A percentile compares a stretch with the other conserved stretches of the same genome.
phyloP scores from a whole-genome alignment of 1,139 yeast genomes.

The Candida mesenterica region DNA sequence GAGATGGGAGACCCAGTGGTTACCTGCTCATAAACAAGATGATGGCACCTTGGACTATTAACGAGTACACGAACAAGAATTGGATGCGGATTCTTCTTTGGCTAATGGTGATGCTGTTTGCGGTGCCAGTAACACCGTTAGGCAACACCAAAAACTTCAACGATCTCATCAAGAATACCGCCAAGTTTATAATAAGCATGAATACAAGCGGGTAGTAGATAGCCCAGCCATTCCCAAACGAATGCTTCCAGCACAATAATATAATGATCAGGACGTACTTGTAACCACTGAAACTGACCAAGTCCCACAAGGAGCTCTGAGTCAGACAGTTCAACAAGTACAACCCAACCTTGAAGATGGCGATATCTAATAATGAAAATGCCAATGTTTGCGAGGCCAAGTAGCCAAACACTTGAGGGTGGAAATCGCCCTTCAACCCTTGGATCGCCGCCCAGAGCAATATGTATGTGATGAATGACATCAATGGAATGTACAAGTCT shows the following conservation, averaged over 20 bases:
- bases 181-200: constrained; percentile 50
- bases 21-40: constrained; percentile 32
- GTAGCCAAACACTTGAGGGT: constrained; percentile 88
- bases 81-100: constrained; percentile 83
- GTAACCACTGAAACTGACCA: constrained; percentile 89
- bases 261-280: constrained; percentile 80
- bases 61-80: constrained; percentile 82
- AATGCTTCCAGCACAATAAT: constrained; percentile 49
- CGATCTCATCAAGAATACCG: constrained; percentile 78
- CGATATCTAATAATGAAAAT: constrained; percentile 67
- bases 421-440: constrained; percentile 88
- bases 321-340: constrained; percentile 49
- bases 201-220: constrained; percentile 42
- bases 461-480: constrained; percentile 89
- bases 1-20: no score
- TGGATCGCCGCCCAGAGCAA: constrained; percentile 81
- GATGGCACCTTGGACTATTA: constrained; percentile 58
- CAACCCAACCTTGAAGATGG: constrained; percentile 44
- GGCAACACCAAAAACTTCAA: constrained; percentile 74
- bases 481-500: constrained; percentile 90
- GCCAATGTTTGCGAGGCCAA: constrained; percentile 91
- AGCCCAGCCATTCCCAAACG: constrained; percentile 35
- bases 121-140: constrained; percentile 36
- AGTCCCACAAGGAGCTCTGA: constrained; percentile 68
- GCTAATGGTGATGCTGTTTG: constrained; percentile 57